Percentiles rank a stretch among this genome's conserved stretches.
These are phyloP conservation scores for Ananas comosus DNA, from an alignment of 176 grass and related monocot genomes.

Conservation along the genomic window DNA sequence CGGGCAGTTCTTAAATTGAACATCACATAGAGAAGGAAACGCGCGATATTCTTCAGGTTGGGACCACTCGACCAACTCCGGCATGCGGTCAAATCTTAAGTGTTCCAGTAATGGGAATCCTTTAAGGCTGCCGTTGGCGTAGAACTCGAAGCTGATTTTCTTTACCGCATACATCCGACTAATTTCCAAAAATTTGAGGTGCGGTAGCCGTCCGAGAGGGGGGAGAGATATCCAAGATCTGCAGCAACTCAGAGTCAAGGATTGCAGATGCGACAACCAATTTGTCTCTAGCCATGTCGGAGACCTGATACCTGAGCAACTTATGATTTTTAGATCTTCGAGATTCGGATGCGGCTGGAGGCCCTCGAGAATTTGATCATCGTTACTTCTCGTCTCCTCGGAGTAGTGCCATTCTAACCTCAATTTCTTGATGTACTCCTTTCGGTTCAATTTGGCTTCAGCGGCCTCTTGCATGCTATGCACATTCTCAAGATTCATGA, in stretches of 20 bases:
- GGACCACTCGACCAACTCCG: conserved; percentile 33
- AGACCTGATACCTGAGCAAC: conserved; percentile 5
- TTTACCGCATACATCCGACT: neutral
- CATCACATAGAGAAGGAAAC: conserved; percentile 24
- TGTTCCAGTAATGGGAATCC: conserved; percentile 26
- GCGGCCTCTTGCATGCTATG: conserved; percentile 18
- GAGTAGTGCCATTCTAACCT: neutral
- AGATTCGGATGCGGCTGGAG: conserved; percentile 26
- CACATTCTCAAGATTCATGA: conserved; percentile 19
- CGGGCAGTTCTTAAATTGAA: conserved; percentile 14
- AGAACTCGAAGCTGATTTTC: conserved; percentile 30
- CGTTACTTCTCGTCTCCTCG: neutral
- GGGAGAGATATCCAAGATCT: neutral
- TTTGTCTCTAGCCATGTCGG: conserved; percentile 11
- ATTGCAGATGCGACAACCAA: conserved; percentile 3
- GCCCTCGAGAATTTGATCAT: conserved; percentile 7
- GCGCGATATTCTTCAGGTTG: conserved; percentile 6
- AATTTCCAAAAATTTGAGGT: conserved; percentile 10
- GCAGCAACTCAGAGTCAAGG: neutral
- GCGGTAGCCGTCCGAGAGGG: conserved; percentile 24
- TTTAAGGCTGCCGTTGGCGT: neutral
- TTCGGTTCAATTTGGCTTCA: conserved; percentile 15
- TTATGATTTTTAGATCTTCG: conserved; percentile 4
- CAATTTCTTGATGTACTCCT: neutral
- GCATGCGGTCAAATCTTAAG: conserved; percentile 24